Conservation (phyloP, 495 filamentous ascomycete genomes). For the Lasiosphaeria ovina region DNA sequence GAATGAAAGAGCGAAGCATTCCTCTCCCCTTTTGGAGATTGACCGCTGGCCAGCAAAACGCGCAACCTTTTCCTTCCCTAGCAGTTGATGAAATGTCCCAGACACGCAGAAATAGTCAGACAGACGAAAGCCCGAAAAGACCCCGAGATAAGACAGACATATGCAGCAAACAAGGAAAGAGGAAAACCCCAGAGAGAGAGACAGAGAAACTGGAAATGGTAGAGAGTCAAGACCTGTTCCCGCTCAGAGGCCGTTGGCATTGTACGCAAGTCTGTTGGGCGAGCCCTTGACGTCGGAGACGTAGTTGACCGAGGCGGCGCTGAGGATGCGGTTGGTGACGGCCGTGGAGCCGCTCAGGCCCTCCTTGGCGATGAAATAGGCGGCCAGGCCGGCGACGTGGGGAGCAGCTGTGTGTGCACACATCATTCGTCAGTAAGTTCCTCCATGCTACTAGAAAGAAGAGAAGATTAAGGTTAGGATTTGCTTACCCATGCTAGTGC, state of each 20-base stretch:
- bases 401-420: conserved; percentile 46
- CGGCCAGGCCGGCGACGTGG: conserved; percentile 49
- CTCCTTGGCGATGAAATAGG: conserved; percentile 41
- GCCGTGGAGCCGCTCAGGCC: conserved; percentile 2
- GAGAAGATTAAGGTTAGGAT: background rate
- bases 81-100: too few relatives aligned
- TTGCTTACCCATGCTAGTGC: conserved; percentile 44
- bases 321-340: conserved; percentile 16
- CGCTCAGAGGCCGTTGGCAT: conserved; percentile 1
- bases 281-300: conserved; percentile 7
- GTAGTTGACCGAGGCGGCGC: background rate
- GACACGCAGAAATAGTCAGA: too few relatives aligned
- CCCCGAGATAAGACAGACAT: too few relatives aligned
- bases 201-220: background rate
- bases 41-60: too few relatives aligned
- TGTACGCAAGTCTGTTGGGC: conserved; percentile 18
- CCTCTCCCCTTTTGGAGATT: too few relatives aligned
- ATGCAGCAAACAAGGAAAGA: too few relatives aligned
- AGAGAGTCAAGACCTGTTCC: background rate
- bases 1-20: too few relatives aligned
- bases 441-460: background rate
- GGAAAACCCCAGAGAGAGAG: too few relatives aligned
- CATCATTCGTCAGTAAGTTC: background rate
- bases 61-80: too few relatives aligned
- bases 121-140: too few relatives aligned